phyloP scores from a whole-genome alignment of 495 filamentous ascomycete genomes.

The Jackrogersella multiformis region DNA sequence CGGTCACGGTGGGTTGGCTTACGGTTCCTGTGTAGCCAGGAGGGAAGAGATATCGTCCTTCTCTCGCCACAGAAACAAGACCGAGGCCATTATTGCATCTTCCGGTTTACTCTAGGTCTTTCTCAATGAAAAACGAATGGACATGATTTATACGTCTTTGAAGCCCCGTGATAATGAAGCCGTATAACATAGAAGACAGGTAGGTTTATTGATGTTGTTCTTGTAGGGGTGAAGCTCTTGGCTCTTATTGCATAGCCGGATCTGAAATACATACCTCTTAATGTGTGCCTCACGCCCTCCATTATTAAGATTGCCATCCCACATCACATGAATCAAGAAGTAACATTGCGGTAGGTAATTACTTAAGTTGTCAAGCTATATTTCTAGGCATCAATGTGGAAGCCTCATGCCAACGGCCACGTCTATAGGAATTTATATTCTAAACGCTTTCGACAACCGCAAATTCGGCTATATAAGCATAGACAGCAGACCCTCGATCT shows the following conservation, averaged over 20 bases:
- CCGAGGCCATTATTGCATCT: slow-evolving; percentile 47
- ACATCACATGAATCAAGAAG: not conserved
- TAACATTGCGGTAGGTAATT: not conserved
- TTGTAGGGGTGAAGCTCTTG: too few species aligned
- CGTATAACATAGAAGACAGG: too few species aligned
- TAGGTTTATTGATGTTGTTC: too few species aligned
- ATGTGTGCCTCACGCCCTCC: too few species aligned
- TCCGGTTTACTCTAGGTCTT: slow-evolving; percentile 48
- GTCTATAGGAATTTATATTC: slow-evolving; percentile 11
- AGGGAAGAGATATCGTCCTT: slow-evolving; percentile 32
- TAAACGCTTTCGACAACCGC: not conserved
- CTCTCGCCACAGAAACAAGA: slow-evolving; percentile 33
- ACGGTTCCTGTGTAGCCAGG: slow-evolving; percentile 41
- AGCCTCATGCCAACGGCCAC: not conserved
- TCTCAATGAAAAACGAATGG: slow-evolving; percentile 51
- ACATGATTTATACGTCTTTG: slow-evolving; percentile 28
- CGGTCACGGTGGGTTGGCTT: slow-evolving; percentile 48
- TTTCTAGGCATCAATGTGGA: not conserved
- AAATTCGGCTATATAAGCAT: too few species aligned
- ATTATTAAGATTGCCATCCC: too few species aligned
- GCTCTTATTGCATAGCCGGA: too few species aligned
- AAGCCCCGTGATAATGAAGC: slow-evolving; percentile 24
- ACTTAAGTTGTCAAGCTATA: not conserved
- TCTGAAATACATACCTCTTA: too few species aligned
- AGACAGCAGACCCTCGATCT: too few species aligned